Evolutionary conservation across 2,329 filamentous ascomycete genomes (phyloP), one percentile per base, ranked within the genome.

Genomic region (Stachybotrys elegans): DNA sequence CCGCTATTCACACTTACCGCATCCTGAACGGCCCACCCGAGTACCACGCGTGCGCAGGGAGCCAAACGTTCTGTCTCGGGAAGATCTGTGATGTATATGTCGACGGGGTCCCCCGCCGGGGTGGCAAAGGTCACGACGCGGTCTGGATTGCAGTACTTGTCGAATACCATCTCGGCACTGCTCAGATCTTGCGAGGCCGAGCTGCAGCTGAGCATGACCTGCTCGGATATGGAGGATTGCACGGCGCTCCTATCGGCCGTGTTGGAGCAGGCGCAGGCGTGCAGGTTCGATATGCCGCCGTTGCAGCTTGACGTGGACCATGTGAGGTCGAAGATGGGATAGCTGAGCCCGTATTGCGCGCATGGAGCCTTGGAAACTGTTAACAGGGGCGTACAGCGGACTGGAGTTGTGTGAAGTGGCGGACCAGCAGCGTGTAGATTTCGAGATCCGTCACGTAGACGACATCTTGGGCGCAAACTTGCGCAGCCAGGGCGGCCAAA

Each of bases 321-420:
- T 1, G 75, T 76, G 49, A 71, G 63, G 27, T 51, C 46, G 46
- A 66, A 61, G 49, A 79, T 57, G 44, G 69, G 66, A 46, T 68
- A 65, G 3, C 63, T 68, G 31, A 79, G 45, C 9, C 72, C 75
- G 2, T 56, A 61, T 46, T 68, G 63, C 4, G 67, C 75, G 54
- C 76, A 79, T 20, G 73, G 72, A 31, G 74, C 75, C 71, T 78
- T n/a, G n/a, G n/a, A n/a, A n/a, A n/a, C n/a, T n/a, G n/a, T n/a
- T n/a, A n/a, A n/a, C n/a, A n/a, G n/a, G n/a, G n/a, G n/a, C n/a
- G n/a, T n/a, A n/a, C n/a, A n/a, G n/a, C n/a, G n/a, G n/a, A n/a
- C n/a, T n/a, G n/a, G n/a, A n/a, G n/a, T n/a, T n/a, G n/a, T n/a
- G n/a, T n/a, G n/a, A 5, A 31, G 22, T 20, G 31, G 45, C 61